These are phyloP conservation scores for Xylaria sp. DNA, from an alignment of 2,329 filamentous ascomycete genomes.

Conservation along the genomic window DNA sequence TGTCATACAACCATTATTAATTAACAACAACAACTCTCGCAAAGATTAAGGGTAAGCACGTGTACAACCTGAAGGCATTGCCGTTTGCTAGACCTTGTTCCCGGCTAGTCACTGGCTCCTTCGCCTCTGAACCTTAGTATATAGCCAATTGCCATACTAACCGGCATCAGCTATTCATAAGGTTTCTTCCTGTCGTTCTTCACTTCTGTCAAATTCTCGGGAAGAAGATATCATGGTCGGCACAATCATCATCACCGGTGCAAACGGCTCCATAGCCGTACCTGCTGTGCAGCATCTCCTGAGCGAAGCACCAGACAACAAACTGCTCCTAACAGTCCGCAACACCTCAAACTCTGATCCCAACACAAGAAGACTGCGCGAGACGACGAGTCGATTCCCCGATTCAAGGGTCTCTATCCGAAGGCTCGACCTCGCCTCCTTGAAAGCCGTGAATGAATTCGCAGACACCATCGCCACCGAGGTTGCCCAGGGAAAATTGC, in stretches of 20 bases:
- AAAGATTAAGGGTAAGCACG: background rate
- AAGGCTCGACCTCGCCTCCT: conserved; percentile 52
- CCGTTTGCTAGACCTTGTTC: background rate
- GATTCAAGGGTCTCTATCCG: conserved; percentile 53
- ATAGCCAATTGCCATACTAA: background rate
- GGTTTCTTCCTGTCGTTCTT: background rate
- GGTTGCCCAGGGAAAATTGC: conserved; percentile 47
- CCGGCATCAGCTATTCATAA: background rate
- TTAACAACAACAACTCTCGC: background rate
- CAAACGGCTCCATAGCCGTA: conserved; percentile 53
- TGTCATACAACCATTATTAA: background rate
- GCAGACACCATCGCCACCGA: conserved; percentile 45
- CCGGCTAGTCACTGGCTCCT: background rate
- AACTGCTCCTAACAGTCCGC: conserved; percentile 51
- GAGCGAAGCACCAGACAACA: conserved; percentile 39
- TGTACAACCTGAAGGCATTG: background rate
- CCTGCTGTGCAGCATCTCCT: conserved; percentile 42
- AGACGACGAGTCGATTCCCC: conserved; percentile 47
- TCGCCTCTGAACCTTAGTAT: background rate
- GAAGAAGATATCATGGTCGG: conserved; percentile 43
- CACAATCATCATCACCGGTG: conserved; percentile 53
- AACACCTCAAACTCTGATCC: conserved; percentile 47
- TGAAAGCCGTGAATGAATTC: conserved; percentile 52
- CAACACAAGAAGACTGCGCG: conserved; percentile 48
- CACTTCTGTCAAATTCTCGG: background rate